Conservation (phyloP, 345 rosid species). For the Salix viminalis region DNA sequence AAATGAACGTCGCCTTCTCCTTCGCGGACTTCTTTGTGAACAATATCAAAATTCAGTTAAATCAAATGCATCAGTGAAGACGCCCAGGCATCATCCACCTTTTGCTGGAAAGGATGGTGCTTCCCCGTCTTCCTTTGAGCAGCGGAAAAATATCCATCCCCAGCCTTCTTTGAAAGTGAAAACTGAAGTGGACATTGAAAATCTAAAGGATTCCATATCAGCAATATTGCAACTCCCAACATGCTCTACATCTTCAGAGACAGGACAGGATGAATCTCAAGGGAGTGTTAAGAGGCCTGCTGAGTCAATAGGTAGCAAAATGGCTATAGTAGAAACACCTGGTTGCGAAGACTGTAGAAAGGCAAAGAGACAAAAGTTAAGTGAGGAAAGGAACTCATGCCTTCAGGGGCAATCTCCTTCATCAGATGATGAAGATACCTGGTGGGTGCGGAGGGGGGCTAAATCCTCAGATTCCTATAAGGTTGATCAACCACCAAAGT, state of each 20-base stretch:
- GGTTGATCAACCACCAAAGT: constrained; percentile 62
- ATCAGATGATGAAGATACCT: constrained; percentile 81
- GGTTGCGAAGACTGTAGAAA: constrained; percentile 95
- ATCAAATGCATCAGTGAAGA: constrained; percentile 8
- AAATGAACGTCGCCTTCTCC: constrained; percentile 79
- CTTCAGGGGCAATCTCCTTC: constrained; percentile 59
- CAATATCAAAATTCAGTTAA: constrained; percentile 2
- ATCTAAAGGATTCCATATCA: constrained; percentile 62
- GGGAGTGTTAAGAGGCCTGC: constrained; percentile 58
- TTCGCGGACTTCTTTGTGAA: constrained; percentile 43
- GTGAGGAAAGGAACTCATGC: constrained; percentile 62
- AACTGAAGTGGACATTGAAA: constrained; percentile 42
- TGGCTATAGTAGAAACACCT: constrained; percentile 44
- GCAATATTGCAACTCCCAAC: constrained; percentile 63
- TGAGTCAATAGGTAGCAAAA: constrained; percentile 26
- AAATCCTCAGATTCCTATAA: constrained; percentile 53
- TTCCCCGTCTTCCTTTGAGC: constrained; percentile 16
- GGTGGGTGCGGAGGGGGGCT: constrained; percentile 87
- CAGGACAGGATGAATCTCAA: constrained; percentile 57
- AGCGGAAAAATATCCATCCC: constrained; percentile 3
- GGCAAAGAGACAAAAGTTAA: constrained; percentile 39
- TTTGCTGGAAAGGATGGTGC: constrained; percentile 11
- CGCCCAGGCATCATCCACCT: constrained; percentile 7
- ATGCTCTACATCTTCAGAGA: constrained; percentile 38
- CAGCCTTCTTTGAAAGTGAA: constrained; percentile 37